A percentile compares a stretch with the other conserved stretches of the same genome.
phyloP scores from a whole-genome alignment of 371 early-diverging fungal species.

The Thermomucor indicae-seudaticae region DNA sequence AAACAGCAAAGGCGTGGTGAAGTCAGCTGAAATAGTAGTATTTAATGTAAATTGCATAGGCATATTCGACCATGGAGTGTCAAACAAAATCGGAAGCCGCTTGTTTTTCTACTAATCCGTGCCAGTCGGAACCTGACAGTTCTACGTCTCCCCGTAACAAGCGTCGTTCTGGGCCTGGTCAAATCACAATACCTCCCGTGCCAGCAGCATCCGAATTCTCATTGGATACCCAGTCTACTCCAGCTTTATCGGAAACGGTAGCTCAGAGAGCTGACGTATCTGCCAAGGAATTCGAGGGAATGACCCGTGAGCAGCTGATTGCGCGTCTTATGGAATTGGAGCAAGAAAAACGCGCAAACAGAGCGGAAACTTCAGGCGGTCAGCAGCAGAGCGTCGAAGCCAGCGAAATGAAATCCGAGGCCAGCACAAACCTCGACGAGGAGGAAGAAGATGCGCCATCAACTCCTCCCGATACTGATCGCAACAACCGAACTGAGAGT shows the following conservation, averaged over 20 bases:
- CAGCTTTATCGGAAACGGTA: conserved; percentile 8
- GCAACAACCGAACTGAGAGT: neutral
- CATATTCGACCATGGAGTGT: too few species aligned
- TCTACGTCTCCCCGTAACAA: too few species aligned
- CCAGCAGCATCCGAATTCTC: conserved; percentile 4
- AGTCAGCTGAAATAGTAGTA: too few species aligned
- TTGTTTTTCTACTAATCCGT: too few species aligned
- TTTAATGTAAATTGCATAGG: too few species aligned
- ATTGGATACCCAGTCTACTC: conserved; percentile 5
- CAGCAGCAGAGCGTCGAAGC: neutral
- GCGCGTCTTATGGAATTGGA: conserved; percentile 22
- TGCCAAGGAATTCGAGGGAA: conserved; percentile 16
- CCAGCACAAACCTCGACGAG: conserved; percentile 17
- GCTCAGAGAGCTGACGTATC: conserved; percentile 10
- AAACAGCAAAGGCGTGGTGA: too few species aligned
- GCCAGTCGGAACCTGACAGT: too few species aligned
- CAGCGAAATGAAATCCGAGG: conserved; percentile 15
- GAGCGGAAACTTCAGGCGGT: neutral
- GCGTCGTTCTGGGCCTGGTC: neutral
- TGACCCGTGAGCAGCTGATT: conserved; percentile 27
- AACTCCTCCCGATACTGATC: conserved; percentile 8
- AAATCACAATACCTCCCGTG: conserved; percentile 6
- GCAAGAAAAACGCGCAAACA: conserved; percentile 17
- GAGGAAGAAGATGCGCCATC: conserved; percentile 19
- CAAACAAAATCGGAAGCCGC: too few species aligned